Evolutionary conservation across 148 eudicot species (phyloP), one percentile per base, ranked within the genome.

Genomic region (Rhododendron ovatum): DNA sequence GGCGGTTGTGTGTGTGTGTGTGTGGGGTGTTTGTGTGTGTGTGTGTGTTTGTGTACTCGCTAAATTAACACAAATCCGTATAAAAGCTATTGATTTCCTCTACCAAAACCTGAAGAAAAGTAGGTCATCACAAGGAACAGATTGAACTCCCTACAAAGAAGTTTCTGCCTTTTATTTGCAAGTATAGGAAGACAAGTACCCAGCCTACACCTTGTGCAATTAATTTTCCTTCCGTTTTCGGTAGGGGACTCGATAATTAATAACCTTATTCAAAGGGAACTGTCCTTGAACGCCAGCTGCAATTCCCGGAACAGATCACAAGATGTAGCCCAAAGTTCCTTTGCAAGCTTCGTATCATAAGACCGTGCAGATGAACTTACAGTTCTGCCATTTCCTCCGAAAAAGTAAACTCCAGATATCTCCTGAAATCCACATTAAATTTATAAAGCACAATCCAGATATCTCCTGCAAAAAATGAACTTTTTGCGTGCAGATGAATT

Each of bases 331-430:
- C 98, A 94, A 41, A 95, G 93, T 87, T 87, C 88, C 81, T 89
- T 89, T 2, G 93, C 89, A 77, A 96, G 92, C 80, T 87, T 86
- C 41, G 87, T 48, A 74, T 93, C 71, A n/a, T 93, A 91, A 4
- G 99, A 96, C 88, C 90, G 65, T 13, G 88, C 77, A 61, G 99
- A 96, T 71, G 99, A 94, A 1, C 88, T 85, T 28, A 91, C 35
- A 3, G 91, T 91, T 83, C 90, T 89, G 26, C 99, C 97, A 51
- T 89, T 92, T 33, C 98, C 99, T 18, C 99, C 98, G 50, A 94
- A 96, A 83, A 94, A 95, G 88, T 93, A 95, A 74, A 91, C 87
- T 83, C 99, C 98, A 37, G 96, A 94, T 84, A 88, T 82, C 85
- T 89, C 96, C 98, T 96, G 93, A 76, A 41, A 88, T 82, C 26